Percentiles rank a stretch among this genome's conserved stretches.
phyloP scores from a whole-genome alignment of 1,284 basidiomycete species.

The Ganoderma resinaceum region DNA sequence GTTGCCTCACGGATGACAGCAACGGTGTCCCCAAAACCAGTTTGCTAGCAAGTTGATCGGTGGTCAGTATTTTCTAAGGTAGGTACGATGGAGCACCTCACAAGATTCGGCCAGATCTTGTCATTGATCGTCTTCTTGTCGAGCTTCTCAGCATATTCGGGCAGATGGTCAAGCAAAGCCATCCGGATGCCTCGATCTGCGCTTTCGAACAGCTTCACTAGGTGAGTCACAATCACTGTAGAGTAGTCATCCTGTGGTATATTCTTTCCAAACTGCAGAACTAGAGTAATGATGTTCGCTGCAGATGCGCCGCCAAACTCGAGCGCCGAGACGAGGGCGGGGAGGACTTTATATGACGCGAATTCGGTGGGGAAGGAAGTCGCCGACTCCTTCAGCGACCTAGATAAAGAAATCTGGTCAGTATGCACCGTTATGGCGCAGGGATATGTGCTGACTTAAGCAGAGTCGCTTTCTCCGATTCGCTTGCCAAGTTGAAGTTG shows the following conservation, averaged over 20 bases:
- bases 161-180: conserved; percentile 88
- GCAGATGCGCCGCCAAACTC: conserved; percentile 84
- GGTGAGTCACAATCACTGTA: conserved; percentile 74
- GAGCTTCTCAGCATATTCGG: conserved; percentile 87
- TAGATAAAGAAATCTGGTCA: conserved; percentile 36
- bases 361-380: conserved; percentile 89
- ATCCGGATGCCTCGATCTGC: conserved; percentile 94
- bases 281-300: conserved; percentile 81
- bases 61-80: neutral
- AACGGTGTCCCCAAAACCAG: conserved; percentile 95
- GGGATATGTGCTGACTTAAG: conserved; percentile 55
- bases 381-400: conserved; percentile 82
- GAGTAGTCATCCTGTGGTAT: conserved; percentile 78
- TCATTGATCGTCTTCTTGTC: conserved; percentile 87
- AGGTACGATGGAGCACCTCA: conserved; percentile 44
- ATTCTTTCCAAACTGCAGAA: conserved; percentile 81
- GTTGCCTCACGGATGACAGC: conserved; percentile 95
- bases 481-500: conserved; percentile 85
- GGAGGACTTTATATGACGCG: conserved; percentile 85
- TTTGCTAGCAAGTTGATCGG: conserved; percentile 64
- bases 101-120: conserved; percentile 93
- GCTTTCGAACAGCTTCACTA: conserved; percentile 85
- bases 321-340: conserved; percentile 85
- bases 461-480: conserved; percentile 82
- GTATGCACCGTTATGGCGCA: neutral